These are phyloP conservation scores for Vigna angularis DNA, from an alignment of 306 rosid genomes.

Conservation along the genomic window DNA sequence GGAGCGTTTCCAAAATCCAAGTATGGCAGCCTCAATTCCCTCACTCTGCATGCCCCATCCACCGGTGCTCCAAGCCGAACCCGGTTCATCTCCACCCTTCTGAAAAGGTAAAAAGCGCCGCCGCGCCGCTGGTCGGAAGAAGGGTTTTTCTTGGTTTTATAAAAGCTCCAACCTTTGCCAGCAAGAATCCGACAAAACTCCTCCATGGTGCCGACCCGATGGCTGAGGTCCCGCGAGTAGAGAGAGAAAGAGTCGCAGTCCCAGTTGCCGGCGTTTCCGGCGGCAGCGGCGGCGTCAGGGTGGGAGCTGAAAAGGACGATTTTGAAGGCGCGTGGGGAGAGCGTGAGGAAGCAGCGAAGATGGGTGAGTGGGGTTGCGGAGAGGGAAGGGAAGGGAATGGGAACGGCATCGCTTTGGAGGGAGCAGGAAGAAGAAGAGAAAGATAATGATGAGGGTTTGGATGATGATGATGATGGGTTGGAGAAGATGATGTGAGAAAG, in stretches of 20 bases:
- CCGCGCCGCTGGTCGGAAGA: conserved; percentile 43
- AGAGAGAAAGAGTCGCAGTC: conserved; percentile 64
- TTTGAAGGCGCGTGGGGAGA: conserved; percentile 67
- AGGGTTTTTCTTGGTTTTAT: conserved; percentile 52
- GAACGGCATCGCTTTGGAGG: conserved; percentile 56
- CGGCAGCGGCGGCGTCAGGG: neutral
- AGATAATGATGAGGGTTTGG: conserved; percentile 47
- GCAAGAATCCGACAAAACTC: conserved; percentile 63
- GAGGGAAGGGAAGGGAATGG: conserved; percentile 69
- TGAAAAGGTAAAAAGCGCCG: conserved; percentile 57
- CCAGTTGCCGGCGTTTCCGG: conserved; percentile 50
- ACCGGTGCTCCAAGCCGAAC: conserved; percentile 48
- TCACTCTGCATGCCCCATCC: conserved; percentile 54
- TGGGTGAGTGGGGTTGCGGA: conserved; percentile 55
- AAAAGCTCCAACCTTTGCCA: conserved; percentile 72
- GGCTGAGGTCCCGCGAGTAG: conserved; percentile 53
- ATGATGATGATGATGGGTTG: conserved; percentile 47
- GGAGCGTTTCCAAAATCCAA: conserved; percentile 78
- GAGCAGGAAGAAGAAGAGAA: conserved; percentile 45
- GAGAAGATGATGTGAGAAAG: conserved; percentile 75
- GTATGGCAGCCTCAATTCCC: conserved; percentile 68
- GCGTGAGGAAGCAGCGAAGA: conserved; percentile 60
- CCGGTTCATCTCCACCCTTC: conserved; percentile 61
- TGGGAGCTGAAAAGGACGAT: conserved; percentile 57
- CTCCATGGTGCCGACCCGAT: conserved; percentile 58